Conservation (phyloP, 2,329 filamentous ascomycete genomes). For the Pseudomassariella vexata region DNA sequence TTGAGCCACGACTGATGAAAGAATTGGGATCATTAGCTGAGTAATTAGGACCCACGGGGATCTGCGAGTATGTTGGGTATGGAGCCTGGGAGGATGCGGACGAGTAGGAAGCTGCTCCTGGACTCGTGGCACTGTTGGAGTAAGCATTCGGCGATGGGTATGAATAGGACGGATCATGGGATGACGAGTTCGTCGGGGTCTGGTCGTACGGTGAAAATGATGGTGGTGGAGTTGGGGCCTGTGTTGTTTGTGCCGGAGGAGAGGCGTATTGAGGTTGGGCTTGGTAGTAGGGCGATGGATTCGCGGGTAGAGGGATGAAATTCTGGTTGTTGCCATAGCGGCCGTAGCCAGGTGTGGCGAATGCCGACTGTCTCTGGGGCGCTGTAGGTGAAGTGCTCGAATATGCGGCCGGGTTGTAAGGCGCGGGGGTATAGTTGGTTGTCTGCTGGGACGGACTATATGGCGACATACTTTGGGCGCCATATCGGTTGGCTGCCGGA, state of each 20-base stretch:
- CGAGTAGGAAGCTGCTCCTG: conserved; percentile 30
- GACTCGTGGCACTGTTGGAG: conserved; percentile 32
- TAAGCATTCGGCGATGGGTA: conserved; percentile 23
- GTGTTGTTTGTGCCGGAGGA: conserved; percentile 18
- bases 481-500: conserved; percentile 21
- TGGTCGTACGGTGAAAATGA: conserved; percentile 33
- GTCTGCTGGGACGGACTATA: conserved; percentile 28
- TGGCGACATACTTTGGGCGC: conserved; percentile 12
- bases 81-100: conserved; percentile 36
- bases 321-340: conserved; percentile 39
- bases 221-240: conserved; percentile 22
- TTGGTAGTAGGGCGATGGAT: conserved; percentile 23
- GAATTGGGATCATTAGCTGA: conserved; percentile 39
- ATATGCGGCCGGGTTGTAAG: conserved; percentile 58
- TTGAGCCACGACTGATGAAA: conserved; percentile 33
- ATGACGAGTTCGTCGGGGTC: conserved; percentile 17
- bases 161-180: conserved; percentile 26
- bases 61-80: conserved; percentile 47
- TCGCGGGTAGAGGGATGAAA: conserved; percentile 21
- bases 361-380: conserved; percentile 46
- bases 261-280: conserved; percentile 19
- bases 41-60: conserved; percentile 47
- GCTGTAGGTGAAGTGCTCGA: conserved; percentile 30
- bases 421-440: conserved; percentile 42
- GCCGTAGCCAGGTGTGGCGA: conserved; percentile 35